Evolutionary conservation across 768 basidiomycete genomes (phyloP).

Genomic region (Mycena galopus): DNA sequence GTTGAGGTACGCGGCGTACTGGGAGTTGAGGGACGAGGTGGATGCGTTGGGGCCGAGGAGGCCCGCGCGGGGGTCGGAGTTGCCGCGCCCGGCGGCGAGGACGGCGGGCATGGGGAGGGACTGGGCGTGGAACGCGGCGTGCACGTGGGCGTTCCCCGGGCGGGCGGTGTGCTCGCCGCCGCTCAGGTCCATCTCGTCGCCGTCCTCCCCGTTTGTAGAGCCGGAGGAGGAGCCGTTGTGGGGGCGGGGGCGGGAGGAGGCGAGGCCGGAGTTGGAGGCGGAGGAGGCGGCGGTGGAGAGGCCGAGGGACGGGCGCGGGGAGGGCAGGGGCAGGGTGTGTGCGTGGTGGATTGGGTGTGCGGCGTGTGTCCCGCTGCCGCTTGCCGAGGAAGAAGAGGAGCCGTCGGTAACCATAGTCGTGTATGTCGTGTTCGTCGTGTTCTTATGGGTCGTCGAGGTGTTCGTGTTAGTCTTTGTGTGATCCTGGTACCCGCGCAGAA

Average conservation of each 20-base stretch:
- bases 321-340: slow-evolving; percentile 16
- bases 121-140: slow-evolving; percentile 57
- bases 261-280: slow-evolving; percentile 49
- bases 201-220: slow-evolving; percentile 1
- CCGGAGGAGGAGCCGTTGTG: background rate
- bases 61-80: background rate
- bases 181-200: slow-evolving; percentile 27
- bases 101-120: slow-evolving; percentile 29
- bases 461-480: no score
- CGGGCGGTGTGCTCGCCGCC: slow-evolving; percentile 63
- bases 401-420: no score
- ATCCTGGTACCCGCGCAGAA: no score
- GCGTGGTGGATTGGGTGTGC: slow-evolving; percentile 21
- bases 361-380: no score
- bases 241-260: background rate
- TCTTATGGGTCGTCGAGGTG: no score
- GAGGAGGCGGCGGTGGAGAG: slow-evolving; percentile 53
- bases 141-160: slow-evolving; percentile 61
- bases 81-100: background rate
- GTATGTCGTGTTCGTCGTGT: no score
- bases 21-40: no score
- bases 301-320: slow-evolving; percentile 45
- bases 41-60: background rate
- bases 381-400: no score
- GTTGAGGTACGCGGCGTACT: no score